Conservation (phyloP, 2,329 filamentous ascomycete genomes). For the Nothopassalora personata region DNA sequence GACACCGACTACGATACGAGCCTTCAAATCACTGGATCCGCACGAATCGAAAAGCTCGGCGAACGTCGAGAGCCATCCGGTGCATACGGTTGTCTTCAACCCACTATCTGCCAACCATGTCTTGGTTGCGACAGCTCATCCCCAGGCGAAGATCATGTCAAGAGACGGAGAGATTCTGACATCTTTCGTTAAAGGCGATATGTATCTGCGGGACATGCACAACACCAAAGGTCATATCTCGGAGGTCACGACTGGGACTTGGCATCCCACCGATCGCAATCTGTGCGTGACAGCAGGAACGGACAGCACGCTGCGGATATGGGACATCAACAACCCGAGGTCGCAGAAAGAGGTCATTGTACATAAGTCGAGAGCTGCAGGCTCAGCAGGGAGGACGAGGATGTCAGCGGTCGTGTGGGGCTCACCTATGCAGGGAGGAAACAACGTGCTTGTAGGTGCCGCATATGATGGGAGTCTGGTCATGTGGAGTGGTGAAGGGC, state of each 20-base stretch:
- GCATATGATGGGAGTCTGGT: conserved; percentile 84
- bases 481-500: conserved; percentile 88
- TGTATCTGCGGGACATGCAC: conserved; percentile 96
- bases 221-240: conserved; percentile 96
- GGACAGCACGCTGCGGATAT: conserved; percentile 92
- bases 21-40: conserved; percentile 89
- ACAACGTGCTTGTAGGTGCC: conserved; percentile 71
- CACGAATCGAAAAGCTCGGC: conserved; percentile 68
- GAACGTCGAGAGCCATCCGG: conserved; percentile 75
- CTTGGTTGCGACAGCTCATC: conserved; percentile 80
- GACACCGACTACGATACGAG: conserved; percentile 88
- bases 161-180: conserved; percentile 80
- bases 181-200: conserved; percentile 94
- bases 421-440: conserved; percentile 66
- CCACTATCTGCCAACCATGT: conserved; percentile 73
- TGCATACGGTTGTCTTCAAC: conserved; percentile 84
- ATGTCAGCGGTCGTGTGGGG: conserved; percentile 94
- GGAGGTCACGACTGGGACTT: conserved; percentile 81
- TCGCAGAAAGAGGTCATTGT: conserved; percentile 91
- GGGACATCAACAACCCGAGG: conserved; percentile 89
- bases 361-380: conserved; percentile 86
- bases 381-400: conserved; percentile 80
- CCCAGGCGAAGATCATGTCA: conserved; percentile 83
- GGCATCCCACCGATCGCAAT: conserved; percentile 83
- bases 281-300: conserved; percentile 85